Conservation (phyloP, 305 asterid genomes). For the Fraxinus sp. region DNA sequence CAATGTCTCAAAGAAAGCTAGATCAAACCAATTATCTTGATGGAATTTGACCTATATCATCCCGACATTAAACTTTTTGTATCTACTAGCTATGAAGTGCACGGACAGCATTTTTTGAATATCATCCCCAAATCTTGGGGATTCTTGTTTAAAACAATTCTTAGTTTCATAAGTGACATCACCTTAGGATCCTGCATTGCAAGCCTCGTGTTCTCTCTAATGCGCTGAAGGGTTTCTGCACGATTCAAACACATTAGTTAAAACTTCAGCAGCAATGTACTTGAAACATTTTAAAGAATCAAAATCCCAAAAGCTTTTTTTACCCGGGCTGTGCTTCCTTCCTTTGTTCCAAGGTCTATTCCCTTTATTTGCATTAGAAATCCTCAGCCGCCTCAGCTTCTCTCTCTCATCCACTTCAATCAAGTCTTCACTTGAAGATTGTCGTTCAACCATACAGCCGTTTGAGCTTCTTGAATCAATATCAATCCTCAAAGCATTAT, state of each 20-base stretch:
- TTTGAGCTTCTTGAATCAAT: slow-evolving; percentile 37
- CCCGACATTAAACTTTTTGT: not conserved
- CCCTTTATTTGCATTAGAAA: slow-evolving; percentile 91
- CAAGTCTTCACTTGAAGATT: slow-evolving; percentile 47
- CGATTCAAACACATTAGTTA: slow-evolving; percentile 17
- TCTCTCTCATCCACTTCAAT: slow-evolving; percentile 58
- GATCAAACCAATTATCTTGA: not conserved
- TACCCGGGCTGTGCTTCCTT: slow-evolving; percentile 88
- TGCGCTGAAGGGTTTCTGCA: slow-evolving; percentile 82
- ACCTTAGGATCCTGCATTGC: slow-evolving; percentile 99
- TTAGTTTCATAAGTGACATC: slow-evolving; percentile 72
- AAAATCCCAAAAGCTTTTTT: slow-evolving; percentile 1
- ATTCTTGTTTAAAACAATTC: slow-evolving; percentile 11
- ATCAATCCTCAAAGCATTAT: slow-evolving; percentile 40
- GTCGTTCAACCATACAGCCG: slow-evolving; percentile 29
- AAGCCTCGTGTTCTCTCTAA: slow-evolving; percentile 78
- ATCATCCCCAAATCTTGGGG: not conserved
- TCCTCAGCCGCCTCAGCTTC: slow-evolving; percentile 82
- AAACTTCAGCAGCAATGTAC: not conserved
- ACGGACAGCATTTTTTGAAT: not conserved
- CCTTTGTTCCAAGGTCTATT: slow-evolving; percentile 96
- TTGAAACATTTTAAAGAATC: not conserved
- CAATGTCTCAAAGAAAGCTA: not conserved
- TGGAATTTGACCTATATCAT: not conserved
- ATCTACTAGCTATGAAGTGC: not conserved